These are phyloP conservation scores for Aquanectria penicillioides DNA, from an alignment of 2,329 filamentous ascomycete species.

Conservation along the genomic window DNA sequence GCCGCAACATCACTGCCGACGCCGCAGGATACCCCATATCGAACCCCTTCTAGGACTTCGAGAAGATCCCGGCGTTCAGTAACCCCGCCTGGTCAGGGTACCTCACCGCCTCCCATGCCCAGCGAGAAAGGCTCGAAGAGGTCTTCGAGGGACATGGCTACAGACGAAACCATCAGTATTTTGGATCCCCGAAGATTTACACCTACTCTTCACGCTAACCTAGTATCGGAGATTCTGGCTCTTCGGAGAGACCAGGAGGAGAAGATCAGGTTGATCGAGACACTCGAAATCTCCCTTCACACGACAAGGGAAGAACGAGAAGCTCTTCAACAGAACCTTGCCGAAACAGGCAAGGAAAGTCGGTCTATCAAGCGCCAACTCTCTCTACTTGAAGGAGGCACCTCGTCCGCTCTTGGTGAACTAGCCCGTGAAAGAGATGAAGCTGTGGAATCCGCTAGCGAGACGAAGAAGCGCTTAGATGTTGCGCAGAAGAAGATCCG, in stretches of 20 bases:
- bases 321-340: constrained; percentile 68
- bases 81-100: constrained; percentile 68
- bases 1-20: constrained; percentile 72
- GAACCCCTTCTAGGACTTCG: constrained; percentile 73
- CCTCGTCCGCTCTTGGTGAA: constrained; percentile 84
- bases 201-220: constrained; percentile 90
- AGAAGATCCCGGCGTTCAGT: constrained; percentile 72
- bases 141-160: constrained; percentile 66
- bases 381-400: constrained; percentile 86
- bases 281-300: constrained; percentile 80
- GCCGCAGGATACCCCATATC: constrained; percentile 76
- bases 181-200: constrained; percentile 94
- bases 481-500: constrained; percentile 79
- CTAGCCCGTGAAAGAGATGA: constrained; percentile 87
- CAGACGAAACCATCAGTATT: constrained; percentile 76
- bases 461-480: constrained; percentile 83
- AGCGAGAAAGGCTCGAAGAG: constrained; percentile 60
- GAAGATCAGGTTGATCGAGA: constrained; percentile 87
- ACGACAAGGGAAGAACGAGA: constrained; percentile 79
- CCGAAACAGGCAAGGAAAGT: constrained; percentile 76
- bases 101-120: constrained; percentile 65
- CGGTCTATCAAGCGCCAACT: constrained; percentile 86
- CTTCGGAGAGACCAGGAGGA: constrained; percentile 90
- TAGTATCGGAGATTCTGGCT: constrained; percentile 92
- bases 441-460: constrained; percentile 75